These are phyloP conservation scores for Suillus americanus DNA, from an alignment of 768 basidiomycete species.

Conservation along the genomic window DNA sequence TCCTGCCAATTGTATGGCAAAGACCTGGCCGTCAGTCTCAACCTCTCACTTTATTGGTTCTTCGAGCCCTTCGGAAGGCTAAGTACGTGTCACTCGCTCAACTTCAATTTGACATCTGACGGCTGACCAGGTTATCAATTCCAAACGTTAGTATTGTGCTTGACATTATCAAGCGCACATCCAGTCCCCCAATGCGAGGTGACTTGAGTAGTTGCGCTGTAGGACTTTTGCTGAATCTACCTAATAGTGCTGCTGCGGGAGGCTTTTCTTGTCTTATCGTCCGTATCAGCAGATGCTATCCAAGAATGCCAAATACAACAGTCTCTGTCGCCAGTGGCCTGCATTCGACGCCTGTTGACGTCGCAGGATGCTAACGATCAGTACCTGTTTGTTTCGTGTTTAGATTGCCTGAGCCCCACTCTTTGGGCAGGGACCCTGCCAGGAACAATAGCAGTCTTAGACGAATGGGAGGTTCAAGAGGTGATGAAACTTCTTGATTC, in stretches of 20 bases:
- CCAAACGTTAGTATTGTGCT: slow-evolving; percentile 18
- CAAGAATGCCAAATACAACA: slow-evolving; percentile 12
- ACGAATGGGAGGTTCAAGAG: slow-evolving; percentile 71
- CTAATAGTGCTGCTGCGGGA: slow-evolving; percentile 31
- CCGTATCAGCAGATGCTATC: slow-evolving; percentile 21
- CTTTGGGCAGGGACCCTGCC: slow-evolving; percentile 69
- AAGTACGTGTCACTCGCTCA: neutral
- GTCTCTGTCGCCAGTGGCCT: slow-evolving; percentile 35
- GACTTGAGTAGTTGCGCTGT: slow-evolving; percentile 1
- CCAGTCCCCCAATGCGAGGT: slow-evolving; percentile 28
- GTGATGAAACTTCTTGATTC: slow-evolving; percentile 70
- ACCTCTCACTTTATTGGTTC: slow-evolving; percentile 11
- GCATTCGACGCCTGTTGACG: slow-evolving; percentile 56
- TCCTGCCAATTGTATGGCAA: slow-evolving; percentile 4
- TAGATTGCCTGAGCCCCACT: slow-evolving; percentile 54
- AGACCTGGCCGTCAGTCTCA: neutral
- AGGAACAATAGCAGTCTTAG: slow-evolving; percentile 52
- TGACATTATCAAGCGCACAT: slow-evolving; percentile 25
- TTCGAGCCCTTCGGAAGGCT: slow-evolving; percentile 24
- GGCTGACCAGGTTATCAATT: neutral
- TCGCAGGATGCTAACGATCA: slow-evolving; percentile 59
- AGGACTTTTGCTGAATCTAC: slow-evolving; percentile 16
- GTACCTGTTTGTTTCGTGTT: slow-evolving; percentile 65
- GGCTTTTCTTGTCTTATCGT: slow-evolving; percentile 32
- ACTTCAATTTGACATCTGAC: neutral